Evolutionary conservation across 2,329 filamentous ascomycete species (phyloP), one percentile per base, ranked within the genome.

Genomic region (Botrytis fragariae): DNA sequence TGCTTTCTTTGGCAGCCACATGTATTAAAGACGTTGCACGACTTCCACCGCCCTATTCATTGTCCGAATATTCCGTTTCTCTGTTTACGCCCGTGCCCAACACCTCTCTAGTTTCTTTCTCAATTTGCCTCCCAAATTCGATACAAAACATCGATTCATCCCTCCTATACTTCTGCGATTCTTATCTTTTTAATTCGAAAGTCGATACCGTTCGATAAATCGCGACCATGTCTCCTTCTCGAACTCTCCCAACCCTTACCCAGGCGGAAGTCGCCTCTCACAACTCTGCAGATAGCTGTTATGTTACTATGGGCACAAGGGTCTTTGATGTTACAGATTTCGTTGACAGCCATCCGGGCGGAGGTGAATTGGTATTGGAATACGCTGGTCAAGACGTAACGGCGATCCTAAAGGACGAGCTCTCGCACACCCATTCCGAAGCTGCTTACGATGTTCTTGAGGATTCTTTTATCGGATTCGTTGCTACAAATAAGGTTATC

Each of bases 321-420:
- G 95, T 99, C 78, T 99, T 94, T 87, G 95, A 99, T 85, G 88
- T 99, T 76, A 98, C 96, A 74, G 90, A 93, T 72, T 99, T 99
- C 80, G 83, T 98, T 75, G 90, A 94, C 70, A 91, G 94, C 77
- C 96, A 99, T 82, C 96, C 96, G 37, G 96, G 96, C 78, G 96
- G 96, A 74, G 89, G 90, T 79, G 93, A 97, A 75, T 85, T 98
- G 78, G 91, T 99, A 75, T 86, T 98, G 76, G 93, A 97, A 71
- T 97, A 96, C 82, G 96, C 88, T 45, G 95, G 95, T 77, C 93
- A 94, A 82, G 96, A 99, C 82, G 87, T 98, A 73, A 87, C 89
- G 76, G 87, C 90, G 5, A 97, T 98, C 74, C 86, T 99, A 83
- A 90, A 92, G 81, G 95, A 99, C 80, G 87, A 91, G 75, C 84